Evolutionary conservation across 352 stramenopile genomes (phyloP).

Genomic region (Aphanomyces euteiches): DNA sequence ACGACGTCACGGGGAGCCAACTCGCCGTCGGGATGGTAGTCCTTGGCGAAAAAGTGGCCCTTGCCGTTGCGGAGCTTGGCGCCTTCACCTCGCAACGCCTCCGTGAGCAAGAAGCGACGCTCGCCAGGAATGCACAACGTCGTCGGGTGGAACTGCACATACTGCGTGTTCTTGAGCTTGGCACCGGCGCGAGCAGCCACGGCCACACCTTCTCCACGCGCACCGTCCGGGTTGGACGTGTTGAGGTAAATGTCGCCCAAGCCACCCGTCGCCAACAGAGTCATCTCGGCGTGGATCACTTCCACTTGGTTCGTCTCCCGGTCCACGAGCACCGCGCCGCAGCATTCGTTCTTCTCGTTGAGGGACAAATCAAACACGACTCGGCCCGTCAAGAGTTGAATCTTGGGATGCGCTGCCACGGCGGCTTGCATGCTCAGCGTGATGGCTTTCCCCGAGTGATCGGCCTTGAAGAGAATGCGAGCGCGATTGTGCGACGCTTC

Average conservation of each 20-base stretch:
- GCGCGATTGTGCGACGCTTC: slow-evolving; percentile 92
- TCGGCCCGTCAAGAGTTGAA: slow-evolving; percentile 64
- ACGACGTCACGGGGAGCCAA: slow-evolving; percentile 93
- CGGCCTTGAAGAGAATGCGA: slow-evolving; percentile 91
- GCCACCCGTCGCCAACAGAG: slow-evolving; percentile 90
- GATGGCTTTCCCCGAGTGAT: slow-evolving; percentile 92
- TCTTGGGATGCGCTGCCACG: slow-evolving; percentile 79
- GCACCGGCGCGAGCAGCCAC: slow-evolving; percentile 75
- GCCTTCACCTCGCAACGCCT: slow-evolving; percentile 90
- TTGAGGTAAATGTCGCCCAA: slow-evolving; percentile 93
- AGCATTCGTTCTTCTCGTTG: slow-evolving; percentile 51
- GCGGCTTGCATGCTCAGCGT: slow-evolving; percentile 86
- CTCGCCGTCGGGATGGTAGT: slow-evolving; percentile 90
- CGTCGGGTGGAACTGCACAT: slow-evolving; percentile 96
- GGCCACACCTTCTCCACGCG: slow-evolving; percentile 64
- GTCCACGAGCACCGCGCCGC: slow-evolving; percentile 67
- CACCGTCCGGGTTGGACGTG: slow-evolving; percentile 89
- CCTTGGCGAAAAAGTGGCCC: slow-evolving; percentile 80
- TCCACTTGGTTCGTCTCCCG: slow-evolving; percentile 48
- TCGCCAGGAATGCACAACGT: slow-evolving; percentile 89
- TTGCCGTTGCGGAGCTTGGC: slow-evolving; percentile 83
- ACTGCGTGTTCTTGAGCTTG: slow-evolving; percentile 90
- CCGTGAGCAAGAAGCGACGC: slow-evolving; percentile 89
- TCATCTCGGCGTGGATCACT: slow-evolving; percentile 73
- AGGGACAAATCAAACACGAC: slow-evolving; percentile 77